phyloP scores from a whole-genome alignment of 129 eudicot species.

The Silybum marianum region DNA sequence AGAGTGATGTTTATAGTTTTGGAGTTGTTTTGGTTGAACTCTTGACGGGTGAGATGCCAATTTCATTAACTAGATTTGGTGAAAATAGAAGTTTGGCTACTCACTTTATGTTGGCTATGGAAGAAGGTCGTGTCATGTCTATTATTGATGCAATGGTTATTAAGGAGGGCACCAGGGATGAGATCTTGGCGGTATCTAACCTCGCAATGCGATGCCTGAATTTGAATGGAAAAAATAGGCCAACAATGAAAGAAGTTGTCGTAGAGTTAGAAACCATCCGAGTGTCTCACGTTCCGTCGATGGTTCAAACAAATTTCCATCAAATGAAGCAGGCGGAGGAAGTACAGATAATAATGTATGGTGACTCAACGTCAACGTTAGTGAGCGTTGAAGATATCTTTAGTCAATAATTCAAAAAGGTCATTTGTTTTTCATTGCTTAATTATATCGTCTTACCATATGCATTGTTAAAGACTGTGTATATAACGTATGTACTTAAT shows the following conservation, averaged over 20 bases:
- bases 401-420: neutral
- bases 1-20: conserved; percentile 33
- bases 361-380: neutral
- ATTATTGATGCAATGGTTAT: conserved; percentile 23
- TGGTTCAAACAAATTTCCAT: neutral
- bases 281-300: neutral
- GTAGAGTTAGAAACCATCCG: conserved; percentile 18
- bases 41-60: conserved; percentile 23
- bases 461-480: neutral
- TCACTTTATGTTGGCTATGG: conserved; percentile 19
- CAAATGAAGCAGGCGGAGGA: neutral
- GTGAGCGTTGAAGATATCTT: neutral
- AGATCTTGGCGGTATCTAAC: conserved; percentile 14
- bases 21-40: conserved; percentile 36
- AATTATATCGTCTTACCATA: too few species aligned
- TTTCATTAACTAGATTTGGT: conserved; percentile 5
- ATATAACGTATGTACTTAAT: neutral
- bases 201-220: conserved; percentile 27
- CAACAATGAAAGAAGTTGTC: conserved; percentile 33
- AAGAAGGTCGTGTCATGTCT: conserved; percentile 19
- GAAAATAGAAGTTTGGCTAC: conserved; percentile 11
- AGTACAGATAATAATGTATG: neutral
- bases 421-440: neutral
- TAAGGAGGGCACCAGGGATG: conserved; percentile 17
- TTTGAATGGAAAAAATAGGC: conserved; percentile 18